phyloP scores from a whole-genome alignment of 2,329 filamentous ascomycete species.

The Ophiostoma triangulosporum region DNA sequence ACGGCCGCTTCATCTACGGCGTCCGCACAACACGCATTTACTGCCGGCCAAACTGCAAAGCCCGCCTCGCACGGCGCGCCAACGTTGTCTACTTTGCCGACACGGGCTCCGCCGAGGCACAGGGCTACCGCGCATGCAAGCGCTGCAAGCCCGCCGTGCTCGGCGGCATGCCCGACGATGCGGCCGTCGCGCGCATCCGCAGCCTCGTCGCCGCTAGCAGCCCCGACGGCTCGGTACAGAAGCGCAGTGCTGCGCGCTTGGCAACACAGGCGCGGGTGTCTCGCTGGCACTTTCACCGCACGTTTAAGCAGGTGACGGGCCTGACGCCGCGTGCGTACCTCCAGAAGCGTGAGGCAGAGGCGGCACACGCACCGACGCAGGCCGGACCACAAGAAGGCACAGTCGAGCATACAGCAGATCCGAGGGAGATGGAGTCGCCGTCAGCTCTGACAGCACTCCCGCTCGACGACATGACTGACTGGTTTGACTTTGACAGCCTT shows the following conservation, averaged over 20 bases:
- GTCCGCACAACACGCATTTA: slow-evolving; percentile 36
- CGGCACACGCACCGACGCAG: neutral
- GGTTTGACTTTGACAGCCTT: neutral
- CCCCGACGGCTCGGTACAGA: slow-evolving; percentile 14
- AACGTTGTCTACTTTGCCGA: slow-evolving; percentile 44
- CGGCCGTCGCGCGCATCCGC: slow-evolving; percentile 28
- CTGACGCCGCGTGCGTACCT: slow-evolving; percentile 29
- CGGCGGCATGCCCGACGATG: slow-evolving; percentile 29
- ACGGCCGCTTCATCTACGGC: slow-evolving; percentile 29
- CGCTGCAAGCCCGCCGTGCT: slow-evolving; percentile 33
- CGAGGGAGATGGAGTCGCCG: neutral
- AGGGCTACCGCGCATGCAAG: slow-evolving; percentile 44
- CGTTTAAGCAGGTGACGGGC: slow-evolving; percentile 42
- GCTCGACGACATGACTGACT: neutral
- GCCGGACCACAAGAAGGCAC: neutral
- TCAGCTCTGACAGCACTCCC: neutral
- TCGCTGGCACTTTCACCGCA: slow-evolving; percentile 44
- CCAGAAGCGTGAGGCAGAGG: neutral
- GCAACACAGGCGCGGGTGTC: slow-evolving; percentile 38
- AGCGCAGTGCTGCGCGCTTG: slow-evolving; percentile 21
- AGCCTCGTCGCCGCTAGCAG: slow-evolving; percentile 16
- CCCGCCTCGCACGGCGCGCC: slow-evolving; percentile 44
- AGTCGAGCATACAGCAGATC: neutral
- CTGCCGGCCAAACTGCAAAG: slow-evolving; percentile 47
- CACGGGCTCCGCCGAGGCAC: slow-evolving; percentile 28